These are phyloP conservation scores for Akanthomyces dipterigenus DNA, from an alignment of 2,329 filamentous ascomycete species.

Conservation along the genomic window DNA sequence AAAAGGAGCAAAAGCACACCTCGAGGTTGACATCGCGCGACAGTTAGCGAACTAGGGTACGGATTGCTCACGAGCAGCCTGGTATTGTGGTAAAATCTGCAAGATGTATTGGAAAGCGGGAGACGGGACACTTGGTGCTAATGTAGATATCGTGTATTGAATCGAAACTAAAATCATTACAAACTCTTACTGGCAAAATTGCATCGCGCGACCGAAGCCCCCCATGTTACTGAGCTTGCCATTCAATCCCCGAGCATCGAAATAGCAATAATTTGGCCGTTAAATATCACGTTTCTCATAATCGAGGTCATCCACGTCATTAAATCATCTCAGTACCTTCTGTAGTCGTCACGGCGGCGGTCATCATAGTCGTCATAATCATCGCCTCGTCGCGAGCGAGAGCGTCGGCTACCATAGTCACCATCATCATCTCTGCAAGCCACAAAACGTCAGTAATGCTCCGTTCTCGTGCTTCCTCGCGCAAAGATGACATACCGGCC, in stretches of 20 bases:
- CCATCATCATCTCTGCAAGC: neutral
- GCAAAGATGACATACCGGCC: neutral
- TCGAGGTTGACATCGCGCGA: neutral
- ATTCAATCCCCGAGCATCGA: neutral
- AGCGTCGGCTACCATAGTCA: neutral
- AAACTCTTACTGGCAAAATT: neutral
- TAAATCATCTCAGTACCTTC: conserved; percentile 11
- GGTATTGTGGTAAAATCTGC: neutral
- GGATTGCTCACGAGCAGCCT: neutral
- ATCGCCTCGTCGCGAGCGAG: neutral
- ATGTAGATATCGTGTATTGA: neutral
- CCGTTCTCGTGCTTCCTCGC: neutral
- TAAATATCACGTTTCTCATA: neutral
- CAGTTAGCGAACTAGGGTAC: neutral
- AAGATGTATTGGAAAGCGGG: neutral
- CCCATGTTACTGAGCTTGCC: neutral
- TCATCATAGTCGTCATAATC: conserved; percentile 15
- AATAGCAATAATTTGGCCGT: neutral
- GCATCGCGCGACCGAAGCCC: neutral
- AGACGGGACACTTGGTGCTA: too few relatives aligned
- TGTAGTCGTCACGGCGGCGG: conserved; percentile 6
- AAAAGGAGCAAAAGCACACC: conserved; percentile 14
- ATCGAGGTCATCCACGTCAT: conserved; percentile 14
- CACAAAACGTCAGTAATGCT: neutral
- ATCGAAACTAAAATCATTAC: neutral